Base-by-base conservation (phyloP, 2,329 filamentous ascomycete species). In the Monosporascus sp. region DNA sequence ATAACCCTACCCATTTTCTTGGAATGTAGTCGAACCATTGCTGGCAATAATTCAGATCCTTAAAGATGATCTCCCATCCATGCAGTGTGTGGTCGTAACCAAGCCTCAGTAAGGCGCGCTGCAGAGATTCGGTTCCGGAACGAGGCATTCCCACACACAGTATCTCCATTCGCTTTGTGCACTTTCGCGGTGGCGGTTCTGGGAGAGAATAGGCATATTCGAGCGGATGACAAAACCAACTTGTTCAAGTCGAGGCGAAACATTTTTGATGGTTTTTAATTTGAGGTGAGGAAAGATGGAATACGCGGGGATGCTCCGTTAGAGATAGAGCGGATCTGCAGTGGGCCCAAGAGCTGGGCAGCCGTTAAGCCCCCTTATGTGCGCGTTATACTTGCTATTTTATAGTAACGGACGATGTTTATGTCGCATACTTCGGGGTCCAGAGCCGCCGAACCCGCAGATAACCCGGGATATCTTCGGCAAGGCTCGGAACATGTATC, bases 121-220 rank as follows among this genome's bases (percentile, higher is more conserved):
- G 69, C 1, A 72, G 62, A 1, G 69, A 71, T 45, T 70, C 69
- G 22, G 69, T 71, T 17, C 57, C 68, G n/a, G 61, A 62, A 19
- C 68, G 65, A 5, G 69, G 67, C 4, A 62, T 53, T 16, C 69
- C 68, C 24, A 71, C 65, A 51, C 66, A 69, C 4, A 72, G 54
- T 6, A 71, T 64, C 48, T 71, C 56, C 61, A 72, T 66, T 6
- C 69, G 67, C 52, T 64, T 65, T 1, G 62, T 70, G 22, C 69
- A 65, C 35, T 48, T 62, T 9, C 63, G 68, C 2, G 52, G 56
- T 2, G 58, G 59, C 3, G 60, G 57, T 6, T 58, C 49, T 3
- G 61, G 59, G 14, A 59, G 48, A 22, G 53, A 47, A 53, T 65
- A 67, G 52, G 60, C 49, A 43, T 57, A 44, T 14, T 58, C 57